Conservation (phyloP, 2,329 filamentous ascomycete genomes). For the Aspergillus hiratsukae region DNA sequence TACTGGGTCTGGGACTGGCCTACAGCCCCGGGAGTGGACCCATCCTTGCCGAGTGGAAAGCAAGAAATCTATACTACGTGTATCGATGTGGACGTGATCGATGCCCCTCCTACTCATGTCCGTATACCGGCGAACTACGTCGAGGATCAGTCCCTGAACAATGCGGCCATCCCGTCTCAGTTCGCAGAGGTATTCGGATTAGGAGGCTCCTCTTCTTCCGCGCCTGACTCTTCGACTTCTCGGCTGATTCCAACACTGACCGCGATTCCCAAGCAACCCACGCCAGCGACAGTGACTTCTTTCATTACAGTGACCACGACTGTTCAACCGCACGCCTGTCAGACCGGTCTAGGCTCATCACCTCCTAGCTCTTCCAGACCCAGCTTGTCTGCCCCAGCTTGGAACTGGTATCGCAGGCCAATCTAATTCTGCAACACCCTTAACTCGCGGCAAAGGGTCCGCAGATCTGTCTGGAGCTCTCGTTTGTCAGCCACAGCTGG, state of each 20-base stretch:
- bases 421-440: background rate
- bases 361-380: background rate
- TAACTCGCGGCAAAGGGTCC: background rate
- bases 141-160: slow-evolving; percentile 33
- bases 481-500: background rate
- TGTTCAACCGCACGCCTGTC: slow-evolving; percentile 6
- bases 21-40: slow-evolving; percentile 42
- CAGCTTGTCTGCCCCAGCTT: background rate
- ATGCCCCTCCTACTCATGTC: slow-evolving; percentile 14
- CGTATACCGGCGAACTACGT: slow-evolving; percentile 20
- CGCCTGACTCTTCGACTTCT: background rate
- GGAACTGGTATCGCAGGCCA: background rate
- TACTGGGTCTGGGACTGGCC: slow-evolving; percentile 99
- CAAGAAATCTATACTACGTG: slow-evolving; percentile 47
- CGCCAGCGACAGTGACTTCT: slow-evolving; percentile 20
- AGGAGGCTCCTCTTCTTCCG: slow-evolving; percentile 5
- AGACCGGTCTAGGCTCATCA: background rate
- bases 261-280: background rate
- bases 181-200: slow-evolving; percentile 28
- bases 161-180: slow-evolving; percentile 37
- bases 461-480: background rate
- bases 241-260: background rate
- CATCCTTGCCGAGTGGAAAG: slow-evolving; percentile 39
- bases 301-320: slow-evolving; percentile 22
- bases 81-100: slow-evolving; percentile 44